phyloP scores from a whole-genome alignment of 2,329 filamentous ascomycete genomes.

The Verticillium nubilum region DNA sequence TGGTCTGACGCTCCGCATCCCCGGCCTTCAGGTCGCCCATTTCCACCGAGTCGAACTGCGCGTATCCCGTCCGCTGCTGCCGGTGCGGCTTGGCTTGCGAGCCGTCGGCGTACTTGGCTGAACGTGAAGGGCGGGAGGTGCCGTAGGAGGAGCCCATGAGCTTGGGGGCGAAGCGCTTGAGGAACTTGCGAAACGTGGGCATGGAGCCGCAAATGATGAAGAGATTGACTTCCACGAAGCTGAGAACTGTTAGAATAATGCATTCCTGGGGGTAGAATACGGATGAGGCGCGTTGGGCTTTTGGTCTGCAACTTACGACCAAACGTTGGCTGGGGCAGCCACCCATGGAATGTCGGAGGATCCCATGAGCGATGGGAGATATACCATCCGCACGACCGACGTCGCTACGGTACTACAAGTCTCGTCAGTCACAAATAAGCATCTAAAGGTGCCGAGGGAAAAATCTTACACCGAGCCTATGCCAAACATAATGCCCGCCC shows the following conservation, averaged over 20 bases:
- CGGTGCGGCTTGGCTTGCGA: neutral
- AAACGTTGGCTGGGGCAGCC: constrained; percentile 13
- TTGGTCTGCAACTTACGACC: constrained; percentile 9
- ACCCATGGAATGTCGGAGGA: constrained; percentile 9
- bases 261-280: too few species aligned
- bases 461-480: constrained; percentile 25
- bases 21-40: neutral
- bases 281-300: too few species aligned
- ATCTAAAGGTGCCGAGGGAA: neutral
- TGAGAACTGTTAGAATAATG: constrained; percentile 1
- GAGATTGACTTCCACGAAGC: constrained; percentile 22
- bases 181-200: constrained; percentile 29
- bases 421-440: neutral
- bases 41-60: neutral
- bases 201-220: constrained; percentile 24
- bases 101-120: neutral
- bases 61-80: neutral
- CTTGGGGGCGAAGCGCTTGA: constrained; percentile 23
- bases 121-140: neutral
- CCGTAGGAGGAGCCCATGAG: constrained; percentile 13
- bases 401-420: constrained; percentile 22
- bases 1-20: neutral
- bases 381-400: constrained; percentile 11
- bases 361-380: constrained; percentile 10
- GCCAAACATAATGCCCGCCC: constrained; percentile 34